phyloP scores from a whole-genome alignment of 352 stramenopile species.

The Aphanomyces cochlioides region DNA sequence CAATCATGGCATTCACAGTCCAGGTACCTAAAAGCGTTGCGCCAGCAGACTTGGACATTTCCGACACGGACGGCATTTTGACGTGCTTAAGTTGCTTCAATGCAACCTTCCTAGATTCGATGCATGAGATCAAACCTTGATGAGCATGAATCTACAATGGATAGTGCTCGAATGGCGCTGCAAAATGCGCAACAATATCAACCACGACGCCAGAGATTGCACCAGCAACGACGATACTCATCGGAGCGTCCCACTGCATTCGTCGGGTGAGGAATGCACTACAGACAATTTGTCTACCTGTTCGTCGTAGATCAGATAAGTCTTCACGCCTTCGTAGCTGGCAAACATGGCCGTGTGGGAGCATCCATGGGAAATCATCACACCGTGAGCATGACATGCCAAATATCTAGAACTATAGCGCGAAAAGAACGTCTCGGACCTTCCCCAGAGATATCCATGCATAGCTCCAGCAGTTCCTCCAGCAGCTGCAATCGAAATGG shows the following conservation, averaged over 20 bases:
- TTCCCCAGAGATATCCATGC: neutral
- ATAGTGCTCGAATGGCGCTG: constrained; percentile 13
- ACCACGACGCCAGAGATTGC: constrained; percentile 7
- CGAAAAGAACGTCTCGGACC: neutral
- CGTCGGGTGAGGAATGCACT: too few species aligned
- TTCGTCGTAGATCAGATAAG: neutral
- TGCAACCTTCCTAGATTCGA: neutral
- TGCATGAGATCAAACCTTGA: neutral
- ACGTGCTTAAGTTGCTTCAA: neutral
- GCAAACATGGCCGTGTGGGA: constrained; percentile 22
- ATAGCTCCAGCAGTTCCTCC: constrained; percentile 2
- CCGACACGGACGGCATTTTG: neutral
- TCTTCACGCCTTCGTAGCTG: constrained; percentile 1
- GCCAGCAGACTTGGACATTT: neutral
- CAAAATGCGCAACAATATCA: constrained; percentile 20
- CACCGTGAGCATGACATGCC: neutral
- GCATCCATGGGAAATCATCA: constrained; percentile 5
- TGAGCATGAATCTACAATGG: constrained; percentile 2
- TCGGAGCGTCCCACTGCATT: neutral
- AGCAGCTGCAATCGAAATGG: neutral
- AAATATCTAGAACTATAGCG: neutral
- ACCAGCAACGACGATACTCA: constrained; percentile 8
- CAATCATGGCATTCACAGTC: too few species aligned
- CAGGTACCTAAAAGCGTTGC: constrained; percentile 9
- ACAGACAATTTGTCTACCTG: neutral